Evolutionary conservation across 116 monocot species (phyloP), one percentile per base, ranked within the genome.

Genomic region (Phalaenopsis hybrid): DNA sequence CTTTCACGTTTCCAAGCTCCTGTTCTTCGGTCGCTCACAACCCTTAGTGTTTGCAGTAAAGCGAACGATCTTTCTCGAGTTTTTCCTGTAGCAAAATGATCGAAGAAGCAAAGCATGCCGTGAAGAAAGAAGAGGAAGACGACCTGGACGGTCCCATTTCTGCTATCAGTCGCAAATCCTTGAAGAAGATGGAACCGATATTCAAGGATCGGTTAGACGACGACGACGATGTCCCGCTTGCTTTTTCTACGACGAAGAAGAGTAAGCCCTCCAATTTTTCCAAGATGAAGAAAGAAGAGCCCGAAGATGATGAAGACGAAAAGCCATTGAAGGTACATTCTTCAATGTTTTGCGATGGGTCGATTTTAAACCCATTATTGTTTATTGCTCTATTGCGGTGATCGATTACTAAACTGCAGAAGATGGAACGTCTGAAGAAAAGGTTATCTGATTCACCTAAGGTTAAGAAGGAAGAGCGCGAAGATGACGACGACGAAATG

Each of bases 211-310:
- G 85, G 17, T 86, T 87, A 57, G 88, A 92, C 1, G 88, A 82
- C 21, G 83, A 88, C 51, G 83, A 88, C 51, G 23, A 81, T 34
- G 31, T 78, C 21, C 81, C 82, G 5, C 78, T 86, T 43, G 74
- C 85, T 44, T 13, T 85, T 45, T 81, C 86, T 48, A 87, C 69
- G 57, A 85, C 81, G 83, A 81, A 84, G 67, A 84, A 81, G 76
- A 78, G 63, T 7, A 44, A 12, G 41, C 68, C 57, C 61, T 75
- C 16, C 43, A 61, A 20, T n/a, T 37, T 78, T 46, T 33, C 50
- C 49, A 86, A 85, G 67, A 48, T 70, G 45, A 90, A 91, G 78
- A 85, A 87, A 50, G 83, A 88, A 74, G 85, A 88, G 51, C 20
- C 68, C 44, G 82, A 72, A 41, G 82, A 80, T 65, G 57, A 15